These are phyloP conservation scores for Lipomyces yamadae DNA, from an alignment of 805 yeast genomes.

Conservation along the genomic window DNA sequence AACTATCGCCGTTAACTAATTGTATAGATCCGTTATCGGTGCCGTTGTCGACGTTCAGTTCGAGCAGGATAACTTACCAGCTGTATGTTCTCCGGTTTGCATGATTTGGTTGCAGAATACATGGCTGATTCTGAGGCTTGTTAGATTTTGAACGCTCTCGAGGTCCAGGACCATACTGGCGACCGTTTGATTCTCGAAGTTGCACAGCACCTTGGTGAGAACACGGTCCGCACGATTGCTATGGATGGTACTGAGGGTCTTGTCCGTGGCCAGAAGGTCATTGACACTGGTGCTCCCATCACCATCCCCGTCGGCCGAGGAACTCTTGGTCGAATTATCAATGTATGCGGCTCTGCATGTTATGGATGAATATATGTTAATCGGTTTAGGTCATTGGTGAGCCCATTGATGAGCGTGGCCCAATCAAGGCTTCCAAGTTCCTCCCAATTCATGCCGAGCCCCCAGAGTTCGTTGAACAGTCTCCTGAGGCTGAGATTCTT, in stretches of 20 bases:
- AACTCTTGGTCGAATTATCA: slow-evolving; percentile 97
- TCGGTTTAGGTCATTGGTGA: slow-evolving; percentile 70
- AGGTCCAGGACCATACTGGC: slow-evolving; percentile 77
- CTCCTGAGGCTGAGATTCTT: slow-evolving; percentile 96
- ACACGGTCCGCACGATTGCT: slow-evolving; percentile 99
- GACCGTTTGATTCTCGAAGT: slow-evolving; percentile 90
- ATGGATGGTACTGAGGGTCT: slow-evolving; percentile 99
- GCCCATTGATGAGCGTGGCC: slow-evolving; percentile 99
- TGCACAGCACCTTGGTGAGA: slow-evolving; percentile 99
- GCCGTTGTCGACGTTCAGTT: slow-evolving; percentile 98
- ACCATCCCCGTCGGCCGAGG: slow-evolving; percentile 99
- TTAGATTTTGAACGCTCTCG: slow-evolving; percentile 87
- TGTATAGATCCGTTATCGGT: slow-evolving; percentile 89
- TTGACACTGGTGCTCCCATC: slow-evolving; percentile 98
- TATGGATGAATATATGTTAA: slow-evolving; percentile 41
- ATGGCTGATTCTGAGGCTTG: background rate
- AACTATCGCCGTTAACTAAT: background rate
- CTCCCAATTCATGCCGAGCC: slow-evolving; percentile 99
- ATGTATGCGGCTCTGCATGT: slow-evolving; percentile 52
- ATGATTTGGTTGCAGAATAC: background rate
- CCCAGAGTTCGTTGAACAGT: slow-evolving; percentile 94
- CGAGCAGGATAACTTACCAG: slow-evolving; percentile 96
- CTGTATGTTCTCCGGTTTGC: slow-evolving; percentile 43
- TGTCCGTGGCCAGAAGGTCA: slow-evolving; percentile 91
- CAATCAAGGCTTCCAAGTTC: slow-evolving; percentile 87